phyloP scores from a whole-genome alignment of 2,329 filamentous ascomycete species.

The Chalara sp. region DNA sequence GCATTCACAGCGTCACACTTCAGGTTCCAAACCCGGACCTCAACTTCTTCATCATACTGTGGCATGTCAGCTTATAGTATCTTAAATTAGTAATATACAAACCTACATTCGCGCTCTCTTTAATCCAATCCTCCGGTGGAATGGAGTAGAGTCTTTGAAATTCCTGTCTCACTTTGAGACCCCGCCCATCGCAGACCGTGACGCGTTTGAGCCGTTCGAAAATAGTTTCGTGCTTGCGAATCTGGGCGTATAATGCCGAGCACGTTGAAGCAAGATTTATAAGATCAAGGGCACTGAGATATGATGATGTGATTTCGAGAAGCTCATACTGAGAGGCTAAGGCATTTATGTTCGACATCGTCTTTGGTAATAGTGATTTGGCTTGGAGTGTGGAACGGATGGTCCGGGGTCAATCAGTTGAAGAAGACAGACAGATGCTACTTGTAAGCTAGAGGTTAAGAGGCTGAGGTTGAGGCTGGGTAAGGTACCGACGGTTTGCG shows the following conservation, averaged over 20 bases:
- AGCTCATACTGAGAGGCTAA: constrained; percentile 7
- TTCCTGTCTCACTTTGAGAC: constrained; percentile 7
- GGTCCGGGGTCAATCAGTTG: too few relatives aligned
- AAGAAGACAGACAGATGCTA: too few relatives aligned
- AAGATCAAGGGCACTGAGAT: constrained; percentile 7
- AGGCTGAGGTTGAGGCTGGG: too few relatives aligned
- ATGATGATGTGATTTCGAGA: constrained; percentile 1
- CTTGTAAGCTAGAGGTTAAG: too few relatives aligned
- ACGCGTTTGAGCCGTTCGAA: constrained; percentile 5
- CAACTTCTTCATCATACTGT: constrained; percentile 10
- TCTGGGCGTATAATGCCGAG: constrained; percentile 3
- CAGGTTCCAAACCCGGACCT: constrained; percentile 11
- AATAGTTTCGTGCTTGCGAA: constrained; percentile 1
- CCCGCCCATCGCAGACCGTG: constrained; percentile 8
- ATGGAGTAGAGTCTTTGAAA: constrained; percentile 2
- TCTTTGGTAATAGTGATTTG: background rate
- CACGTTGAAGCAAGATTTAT: constrained; percentile 6
- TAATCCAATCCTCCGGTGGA: background rate
- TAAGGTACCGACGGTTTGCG: too few relatives aligned
- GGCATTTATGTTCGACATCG: constrained; percentile 1
- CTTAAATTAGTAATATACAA: too few relatives aligned
- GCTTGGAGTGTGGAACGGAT: too few relatives aligned
- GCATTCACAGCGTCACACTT: constrained; percentile 8
- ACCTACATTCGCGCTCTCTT: background rate
- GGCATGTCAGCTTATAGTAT: too few relatives aligned